Evolutionary conservation across 192 early-diverging fungal species (phyloP).

Genomic region (Glomus cerebriforme): DNA sequence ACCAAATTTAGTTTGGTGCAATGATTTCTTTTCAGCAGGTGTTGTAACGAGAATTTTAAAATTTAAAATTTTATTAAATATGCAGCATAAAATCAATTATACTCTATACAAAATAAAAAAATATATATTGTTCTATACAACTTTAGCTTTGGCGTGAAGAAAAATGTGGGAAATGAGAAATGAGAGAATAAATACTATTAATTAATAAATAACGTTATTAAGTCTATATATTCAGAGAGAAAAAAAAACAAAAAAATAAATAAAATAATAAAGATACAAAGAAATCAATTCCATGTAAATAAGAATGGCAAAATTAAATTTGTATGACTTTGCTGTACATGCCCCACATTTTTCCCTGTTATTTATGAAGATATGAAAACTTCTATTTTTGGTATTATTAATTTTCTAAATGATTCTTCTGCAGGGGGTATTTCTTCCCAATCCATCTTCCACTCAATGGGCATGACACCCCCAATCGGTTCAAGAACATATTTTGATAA

Average conservation of each 20-base stretch:
- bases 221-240: not conserved
- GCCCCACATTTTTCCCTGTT: not conserved
- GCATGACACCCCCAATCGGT: slow-evolving; percentile 28
- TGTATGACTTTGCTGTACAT: not conserved
- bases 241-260: not conserved
- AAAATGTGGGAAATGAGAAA: not conserved
- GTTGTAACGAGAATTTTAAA: too few relatives aligned
- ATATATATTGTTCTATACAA: too few relatives aligned
- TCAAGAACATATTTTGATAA: slow-evolving; percentile 28
- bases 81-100: too few relatives aligned
- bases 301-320: not conserved
- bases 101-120: too few relatives aligned
- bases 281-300: not conserved
- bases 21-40: too few relatives aligned
- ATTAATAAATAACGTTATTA: not conserved
- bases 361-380: not conserved
- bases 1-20: too few relatives aligned
- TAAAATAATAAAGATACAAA: not conserved
- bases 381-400: slow-evolving; percentile 28
- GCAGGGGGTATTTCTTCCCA: slow-evolving; percentile 24
- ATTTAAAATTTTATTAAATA: too few relatives aligned
- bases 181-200: not conserved
- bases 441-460: slow-evolving; percentile 22
- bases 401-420: not conserved
- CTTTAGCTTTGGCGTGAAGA: too few relatives aligned